Conservation (phyloP, 1,284 basidiomycete species). For the Tremellales sp. region DNA sequence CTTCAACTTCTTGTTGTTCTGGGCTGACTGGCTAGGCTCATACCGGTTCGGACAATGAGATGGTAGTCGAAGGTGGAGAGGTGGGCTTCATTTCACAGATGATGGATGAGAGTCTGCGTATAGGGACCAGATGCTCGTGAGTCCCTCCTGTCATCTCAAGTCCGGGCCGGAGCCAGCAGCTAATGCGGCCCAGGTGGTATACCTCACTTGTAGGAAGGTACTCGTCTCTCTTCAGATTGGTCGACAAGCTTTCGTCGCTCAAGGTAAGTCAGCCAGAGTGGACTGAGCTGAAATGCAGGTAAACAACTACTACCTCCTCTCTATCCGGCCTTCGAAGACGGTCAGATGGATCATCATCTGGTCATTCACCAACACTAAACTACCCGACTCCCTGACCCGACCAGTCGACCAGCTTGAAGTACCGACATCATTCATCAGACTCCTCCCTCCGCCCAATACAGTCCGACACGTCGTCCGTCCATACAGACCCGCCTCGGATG, state of each 20-base stretch:
- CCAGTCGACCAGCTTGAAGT: conserved; percentile 27
- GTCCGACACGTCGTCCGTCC: conserved; percentile 8
- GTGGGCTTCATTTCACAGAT: conserved; percentile 70
- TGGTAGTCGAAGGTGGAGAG: conserved; percentile 84
- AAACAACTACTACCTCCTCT: conserved; percentile 75
- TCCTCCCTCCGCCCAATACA: conserved; percentile 50
- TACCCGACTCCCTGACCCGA: conserved; percentile 57
- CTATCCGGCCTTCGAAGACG: conserved; percentile 79
- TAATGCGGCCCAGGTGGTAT: conserved; percentile 63
- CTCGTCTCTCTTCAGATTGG: conserved; percentile 63
- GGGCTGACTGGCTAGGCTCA: conserved; percentile 57
- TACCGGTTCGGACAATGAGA: conserved; percentile 76
- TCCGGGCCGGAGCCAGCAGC: background rate
- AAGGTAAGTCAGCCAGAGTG: conserved; percentile 49
- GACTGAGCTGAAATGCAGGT: conserved; percentile 52
- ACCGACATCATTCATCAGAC: conserved; percentile 54
- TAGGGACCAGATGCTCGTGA: conserved; percentile 51
- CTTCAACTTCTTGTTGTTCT: conserved; percentile 1
- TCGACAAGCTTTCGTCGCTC: conserved; percentile 56
- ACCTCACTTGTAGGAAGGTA: conserved; percentile 87
- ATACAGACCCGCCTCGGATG: background rate
- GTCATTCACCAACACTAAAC: conserved; percentile 62
- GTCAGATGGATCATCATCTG: conserved; percentile 84
- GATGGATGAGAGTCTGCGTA: conserved; percentile 64
- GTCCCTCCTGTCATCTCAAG: too few species aligned